These are phyloP conservation scores for Diaporthe australafricana DNA, from an alignment of 2,329 filamentous ascomycete genomes.

Conservation along the genomic window DNA sequence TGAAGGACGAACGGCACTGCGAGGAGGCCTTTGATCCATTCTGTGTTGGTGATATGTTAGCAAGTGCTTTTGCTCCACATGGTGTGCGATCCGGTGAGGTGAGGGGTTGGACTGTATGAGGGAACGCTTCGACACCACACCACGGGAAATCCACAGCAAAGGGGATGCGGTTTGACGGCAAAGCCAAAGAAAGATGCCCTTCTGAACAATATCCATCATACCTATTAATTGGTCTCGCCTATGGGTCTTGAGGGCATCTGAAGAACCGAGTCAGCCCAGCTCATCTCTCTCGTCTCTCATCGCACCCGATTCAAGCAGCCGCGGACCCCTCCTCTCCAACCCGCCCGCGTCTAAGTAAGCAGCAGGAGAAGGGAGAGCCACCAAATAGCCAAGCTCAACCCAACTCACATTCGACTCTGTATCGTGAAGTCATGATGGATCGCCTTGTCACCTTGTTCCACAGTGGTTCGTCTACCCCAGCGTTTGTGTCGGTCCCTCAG, in stretches of 20 bases:
- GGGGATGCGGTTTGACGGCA: neutral
- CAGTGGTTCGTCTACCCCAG: no score
- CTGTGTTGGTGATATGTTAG: slow-evolving; percentile 50
- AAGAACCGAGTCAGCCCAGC: slow-evolving; percentile 35
- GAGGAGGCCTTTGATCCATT: slow-evolving; percentile 97
- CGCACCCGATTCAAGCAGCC: neutral
- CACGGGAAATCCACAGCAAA: neutral
- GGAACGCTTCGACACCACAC: slow-evolving; percentile 21
- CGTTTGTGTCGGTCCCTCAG: no score
- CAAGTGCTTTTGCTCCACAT: neutral
- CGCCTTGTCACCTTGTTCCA: neutral
- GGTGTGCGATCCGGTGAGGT: neutral
- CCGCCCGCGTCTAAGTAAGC: neutral
- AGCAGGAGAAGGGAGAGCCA: neutral
- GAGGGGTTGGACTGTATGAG: neutral
- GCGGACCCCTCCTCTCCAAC: neutral
- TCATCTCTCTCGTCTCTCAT: neutral
- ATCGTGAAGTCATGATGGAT: slow-evolving; percentile 69
- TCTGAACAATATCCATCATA: slow-evolving; percentile 51
- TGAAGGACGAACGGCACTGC: slow-evolving; percentile 97
- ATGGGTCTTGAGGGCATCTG: slow-evolving; percentile 82
- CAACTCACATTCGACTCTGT: slow-evolving; percentile 78
- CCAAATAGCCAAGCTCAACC: neutral
- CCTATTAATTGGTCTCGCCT: slow-evolving; percentile 89
- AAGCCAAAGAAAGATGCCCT: no score